Conservation (phyloP, 306 rosid species). For the Rubus parviflorus region DNA sequence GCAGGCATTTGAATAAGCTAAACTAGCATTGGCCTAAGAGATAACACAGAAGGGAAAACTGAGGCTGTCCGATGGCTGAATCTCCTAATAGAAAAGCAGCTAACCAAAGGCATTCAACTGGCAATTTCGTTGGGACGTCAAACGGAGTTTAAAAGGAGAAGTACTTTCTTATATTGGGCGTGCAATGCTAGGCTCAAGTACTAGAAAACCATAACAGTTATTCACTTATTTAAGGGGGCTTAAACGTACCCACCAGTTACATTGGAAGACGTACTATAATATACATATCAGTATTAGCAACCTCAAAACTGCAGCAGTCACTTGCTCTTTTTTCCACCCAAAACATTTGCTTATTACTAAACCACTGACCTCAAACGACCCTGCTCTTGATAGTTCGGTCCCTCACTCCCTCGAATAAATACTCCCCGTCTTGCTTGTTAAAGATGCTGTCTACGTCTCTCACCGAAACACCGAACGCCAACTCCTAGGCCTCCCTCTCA, state of each 20-base stretch:
- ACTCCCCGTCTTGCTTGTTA: conserved; percentile 35
- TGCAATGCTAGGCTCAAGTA: too few species aligned
- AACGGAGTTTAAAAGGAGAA: too few species aligned
- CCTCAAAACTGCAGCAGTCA: conserved; percentile 7
- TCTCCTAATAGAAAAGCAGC: background rate
- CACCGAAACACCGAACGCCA: conserved; percentile 46
- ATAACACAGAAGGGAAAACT: background rate
- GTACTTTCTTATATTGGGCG: too few species aligned
- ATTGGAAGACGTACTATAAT: background rate
- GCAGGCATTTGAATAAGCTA: background rate
- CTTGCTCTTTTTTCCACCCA: background rate
- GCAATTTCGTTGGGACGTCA: too few species aligned
- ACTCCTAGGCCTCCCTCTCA: conserved; percentile 46
- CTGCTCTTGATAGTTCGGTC: conserved; percentile 26
- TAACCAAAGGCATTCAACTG: too few species aligned
- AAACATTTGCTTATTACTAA: background rate
- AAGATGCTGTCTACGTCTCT: conserved; percentile 50
- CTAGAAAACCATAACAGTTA: too few species aligned
- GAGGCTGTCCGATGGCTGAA: background rate
- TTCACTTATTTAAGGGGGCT: too few species aligned
- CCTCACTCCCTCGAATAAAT: conserved; percentile 51
- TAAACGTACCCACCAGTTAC: too few species aligned
- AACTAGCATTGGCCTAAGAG: background rate
- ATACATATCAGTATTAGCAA: background rate
- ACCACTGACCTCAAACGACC: conserved; percentile 8